Evolutionary conservation across 176 grass and related monocot species (phyloP).

Genomic region (Metroxylon sagu): DNA sequence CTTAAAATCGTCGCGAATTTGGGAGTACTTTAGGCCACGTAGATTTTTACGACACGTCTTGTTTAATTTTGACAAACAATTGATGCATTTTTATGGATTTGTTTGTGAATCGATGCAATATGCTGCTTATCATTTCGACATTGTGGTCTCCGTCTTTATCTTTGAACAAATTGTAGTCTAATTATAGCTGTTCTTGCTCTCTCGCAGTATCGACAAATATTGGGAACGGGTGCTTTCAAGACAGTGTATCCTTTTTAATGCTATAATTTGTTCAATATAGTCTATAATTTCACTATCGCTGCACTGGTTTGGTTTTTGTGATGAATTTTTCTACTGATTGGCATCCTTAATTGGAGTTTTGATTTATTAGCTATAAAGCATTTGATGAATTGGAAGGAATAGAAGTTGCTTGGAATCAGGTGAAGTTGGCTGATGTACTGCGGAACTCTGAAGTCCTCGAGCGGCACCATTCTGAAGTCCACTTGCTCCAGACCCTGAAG

Average conservation of each 20-base stretch:
- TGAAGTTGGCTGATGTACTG: slow-evolving; percentile 53
- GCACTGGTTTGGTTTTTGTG: background rate
- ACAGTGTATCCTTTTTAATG: slow-evolving; percentile 61
- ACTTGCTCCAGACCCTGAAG: slow-evolving; percentile 70
- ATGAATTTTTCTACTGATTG: slow-evolving; percentile 2
- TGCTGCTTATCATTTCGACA: too few relatives aligned
- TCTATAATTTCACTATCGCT: background rate
- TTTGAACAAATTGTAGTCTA: too few relatives aligned
- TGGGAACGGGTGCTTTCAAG: slow-evolving; percentile 72
- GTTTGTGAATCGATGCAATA: too few relatives aligned
- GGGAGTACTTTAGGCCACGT: too few relatives aligned
- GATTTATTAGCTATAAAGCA: slow-evolving; percentile 46
- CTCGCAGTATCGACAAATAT: slow-evolving; percentile 61
- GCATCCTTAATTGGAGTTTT: slow-evolving; percentile 36
- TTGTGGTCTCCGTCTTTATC: too few relatives aligned
- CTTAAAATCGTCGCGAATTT: too few relatives aligned
- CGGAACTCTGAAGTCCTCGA: slow-evolving; percentile 54
- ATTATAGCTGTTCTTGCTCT: too few relatives aligned
- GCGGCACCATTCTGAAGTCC: slow-evolving; percentile 64
- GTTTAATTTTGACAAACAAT: too few relatives aligned
- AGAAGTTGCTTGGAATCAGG: slow-evolving; percentile 78
- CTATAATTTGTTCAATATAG: background rate
- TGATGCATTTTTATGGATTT: too few relatives aligned
- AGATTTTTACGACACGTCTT: too few relatives aligned
- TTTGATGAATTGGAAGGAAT: slow-evolving; percentile 85